These are phyloP conservation scores for Cardamine resedifolia DNA, from an alignment of 345 rosid genomes.

Conservation along the genomic window DNA sequence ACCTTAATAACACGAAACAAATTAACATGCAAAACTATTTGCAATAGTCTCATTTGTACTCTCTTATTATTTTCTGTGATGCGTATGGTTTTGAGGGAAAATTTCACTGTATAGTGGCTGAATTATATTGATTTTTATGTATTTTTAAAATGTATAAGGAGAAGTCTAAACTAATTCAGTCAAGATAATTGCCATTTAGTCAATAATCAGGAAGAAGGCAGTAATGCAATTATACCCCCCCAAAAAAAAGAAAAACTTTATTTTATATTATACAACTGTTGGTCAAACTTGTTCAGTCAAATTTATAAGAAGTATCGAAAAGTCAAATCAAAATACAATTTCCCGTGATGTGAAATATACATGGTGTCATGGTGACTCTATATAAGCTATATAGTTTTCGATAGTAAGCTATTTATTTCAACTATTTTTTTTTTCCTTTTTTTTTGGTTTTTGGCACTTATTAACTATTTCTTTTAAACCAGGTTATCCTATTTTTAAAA, in stretches of 20 bases:
- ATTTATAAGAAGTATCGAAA: slow-evolving; percentile 27
- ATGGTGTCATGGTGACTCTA: slow-evolving; percentile 25
- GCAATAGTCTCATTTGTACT: not conserved
- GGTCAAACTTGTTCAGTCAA: slow-evolving; percentile 37
- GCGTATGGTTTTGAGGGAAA: not conserved
- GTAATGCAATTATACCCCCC: not conserved
- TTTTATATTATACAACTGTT: slow-evolving; percentile 15
- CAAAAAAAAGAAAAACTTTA: not conserved
- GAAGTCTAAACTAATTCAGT: not conserved
- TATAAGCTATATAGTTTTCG: slow-evolving; percentile 24
- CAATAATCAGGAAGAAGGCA: not conserved
- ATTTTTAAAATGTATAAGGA: not conserved
- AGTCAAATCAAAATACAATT: slow-evolving; percentile 37
- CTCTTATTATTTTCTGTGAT: not conserved
- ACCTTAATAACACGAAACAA: not conserved
- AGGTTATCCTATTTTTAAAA: not conserved
- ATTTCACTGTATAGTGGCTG: not conserved
- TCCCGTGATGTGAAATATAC: slow-evolving; percentile 37
- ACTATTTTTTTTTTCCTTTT: too few species aligned
- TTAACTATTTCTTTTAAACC: not conserved
- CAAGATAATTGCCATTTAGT: not conserved
- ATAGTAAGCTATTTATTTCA: slow-evolving; percentile 16
- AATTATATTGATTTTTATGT: not conserved
- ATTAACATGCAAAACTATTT: not conserved
- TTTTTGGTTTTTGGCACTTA: too few species aligned